Percentiles rank a stretch among this genome's conserved stretches.
These are phyloP conservation scores for Cladosporium halotolerans DNA, from an alignment of 2,329 filamentous ascomycete species.

Conservation along the genomic window DNA sequence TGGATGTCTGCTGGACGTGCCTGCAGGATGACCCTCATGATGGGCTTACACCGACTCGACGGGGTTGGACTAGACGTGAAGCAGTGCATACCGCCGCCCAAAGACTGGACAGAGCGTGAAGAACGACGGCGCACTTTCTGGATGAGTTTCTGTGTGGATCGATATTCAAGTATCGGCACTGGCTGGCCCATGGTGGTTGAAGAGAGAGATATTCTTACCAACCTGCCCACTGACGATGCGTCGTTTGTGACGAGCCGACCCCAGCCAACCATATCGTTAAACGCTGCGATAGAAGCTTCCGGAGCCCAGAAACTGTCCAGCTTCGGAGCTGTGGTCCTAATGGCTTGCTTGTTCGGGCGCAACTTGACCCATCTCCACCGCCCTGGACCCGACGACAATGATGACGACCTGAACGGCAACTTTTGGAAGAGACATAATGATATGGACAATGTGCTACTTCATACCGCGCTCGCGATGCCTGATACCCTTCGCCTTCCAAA, in stretches of 20 bases:
- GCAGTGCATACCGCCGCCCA: constrained; percentile 76
- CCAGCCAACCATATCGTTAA: constrained; percentile 63
- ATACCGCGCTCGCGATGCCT: constrained; percentile 79
- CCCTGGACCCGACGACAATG: constrained; percentile 71
- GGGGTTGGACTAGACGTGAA: constrained; percentile 81
- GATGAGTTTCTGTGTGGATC: constrained; percentile 85
- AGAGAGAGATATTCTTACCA: constrained; percentile 82
- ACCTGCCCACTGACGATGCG: constrained; percentile 77
- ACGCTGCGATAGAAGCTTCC: constrained; percentile 62
- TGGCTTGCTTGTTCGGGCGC: constrained; percentile 85
- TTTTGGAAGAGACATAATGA: constrained; percentile 93
- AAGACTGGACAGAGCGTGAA: constrained; percentile 90
- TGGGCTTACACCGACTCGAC: constrained; percentile 83
- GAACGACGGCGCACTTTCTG: constrained; percentile 90
- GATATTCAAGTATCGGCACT: constrained; percentile 91
- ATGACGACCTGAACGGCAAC: constrained; percentile 81
- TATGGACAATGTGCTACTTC: constrained; percentile 84
- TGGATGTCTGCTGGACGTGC: constrained; percentile 88
- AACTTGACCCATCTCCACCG: constrained; percentile 89
- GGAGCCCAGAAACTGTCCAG: constrained; percentile 70
- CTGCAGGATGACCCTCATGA: constrained; percentile 81
- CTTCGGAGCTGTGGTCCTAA: constrained; percentile 72
- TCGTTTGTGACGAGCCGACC: constrained; percentile 75
- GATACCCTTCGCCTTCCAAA: constrained; percentile 69
- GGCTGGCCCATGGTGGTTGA: constrained; percentile 96